Conservation (phyloP, 1,284 basidiomycete genomes). For the Kwoniella shivajii region DNA sequence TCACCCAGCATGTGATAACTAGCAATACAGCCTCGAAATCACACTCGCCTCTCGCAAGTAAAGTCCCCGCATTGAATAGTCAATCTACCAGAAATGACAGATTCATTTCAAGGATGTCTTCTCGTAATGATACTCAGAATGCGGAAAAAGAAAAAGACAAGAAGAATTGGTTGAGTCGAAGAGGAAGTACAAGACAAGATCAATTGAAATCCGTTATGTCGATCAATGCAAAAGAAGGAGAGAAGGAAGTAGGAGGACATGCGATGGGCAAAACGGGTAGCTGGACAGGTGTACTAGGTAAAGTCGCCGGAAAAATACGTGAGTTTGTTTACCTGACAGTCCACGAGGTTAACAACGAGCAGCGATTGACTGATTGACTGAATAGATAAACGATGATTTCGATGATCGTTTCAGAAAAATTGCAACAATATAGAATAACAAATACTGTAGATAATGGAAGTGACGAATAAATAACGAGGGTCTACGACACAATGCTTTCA, state of each 20-base stretch:
- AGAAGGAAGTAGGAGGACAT: neutral
- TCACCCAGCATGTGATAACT: neutral
- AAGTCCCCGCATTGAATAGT: neutral
- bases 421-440: too few species aligned
- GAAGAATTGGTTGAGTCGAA: slow-evolving; percentile 15
- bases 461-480: too few species aligned
- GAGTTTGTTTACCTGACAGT: too few species aligned
- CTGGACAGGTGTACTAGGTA: slow-evolving; percentile 15
- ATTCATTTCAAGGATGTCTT: neutral
- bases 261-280: slow-evolving; percentile 6
- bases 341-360: too few species aligned
- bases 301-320: slow-evolving; percentile 15
- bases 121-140: neutral
- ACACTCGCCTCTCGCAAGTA: neutral
- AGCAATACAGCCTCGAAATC: neutral
- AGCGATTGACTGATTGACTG: neutral
- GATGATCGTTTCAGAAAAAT: too few species aligned
- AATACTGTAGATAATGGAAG: too few species aligned
- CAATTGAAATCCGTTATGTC: neutral
- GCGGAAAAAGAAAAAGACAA: slow-evolving; percentile 6
- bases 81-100: neutral
- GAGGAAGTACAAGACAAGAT: slow-evolving; percentile 8
- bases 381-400: slow-evolving; percentile 1
- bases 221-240: neutral
- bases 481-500: too few species aligned